A percentile compares a stretch with the other conserved stretches of the same genome.
Conservation (phyloP, 108 stramenopile genomes). For the Pseudonitzschia multiseries region DNA sequence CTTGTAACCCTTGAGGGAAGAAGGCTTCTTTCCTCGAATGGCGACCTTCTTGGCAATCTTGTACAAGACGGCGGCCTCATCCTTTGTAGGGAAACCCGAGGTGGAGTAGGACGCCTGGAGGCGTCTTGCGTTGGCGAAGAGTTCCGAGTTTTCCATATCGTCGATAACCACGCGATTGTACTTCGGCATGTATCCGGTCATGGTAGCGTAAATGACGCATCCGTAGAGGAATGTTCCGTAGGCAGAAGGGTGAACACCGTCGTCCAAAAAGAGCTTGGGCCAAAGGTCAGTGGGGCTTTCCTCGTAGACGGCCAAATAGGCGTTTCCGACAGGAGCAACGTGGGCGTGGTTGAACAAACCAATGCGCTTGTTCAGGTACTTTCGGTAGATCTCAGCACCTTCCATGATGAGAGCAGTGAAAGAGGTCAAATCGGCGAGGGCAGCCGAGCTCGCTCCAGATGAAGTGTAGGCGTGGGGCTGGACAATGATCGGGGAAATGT, state of each 20-base stretch:
- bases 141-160: slow-evolving; percentile 23
- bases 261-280: slow-evolving; percentile 42
- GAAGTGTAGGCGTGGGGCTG: slow-evolving; percentile 51
- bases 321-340: slow-evolving; percentile 55
- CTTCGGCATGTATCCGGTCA: slow-evolving; percentile 48
- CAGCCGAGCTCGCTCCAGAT: slow-evolving; percentile 39
- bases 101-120: slow-evolving; percentile 15
- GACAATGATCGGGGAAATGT: slow-evolving; percentile 47
- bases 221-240: slow-evolving; percentile 50
- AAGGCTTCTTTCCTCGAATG: slow-evolving; percentile 30
- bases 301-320: slow-evolving; percentile 54
- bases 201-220: slow-evolving; percentile 47
- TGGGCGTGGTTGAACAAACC: slow-evolving; percentile 21
- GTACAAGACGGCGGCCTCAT: slow-evolving; percentile 40
- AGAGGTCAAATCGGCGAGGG: slow-evolving; percentile 43
- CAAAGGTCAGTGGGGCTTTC: slow-evolving; percentile 42
- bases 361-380: slow-evolving; percentile 30
- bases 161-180: slow-evolving; percentile 23
- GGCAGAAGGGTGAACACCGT: slow-evolving; percentile 50
- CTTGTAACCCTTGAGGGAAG: slow-evolving; percentile 6
- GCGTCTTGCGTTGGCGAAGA: slow-evolving; percentile 38
- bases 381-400: slow-evolving; percentile 43
- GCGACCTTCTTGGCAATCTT: slow-evolving; percentile 46
- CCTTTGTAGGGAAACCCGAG: slow-evolving; percentile 30
- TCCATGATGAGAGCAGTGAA: slow-evolving; percentile 48